phyloP scores from a whole-genome alignment of 129 eudicot genomes.

The Flaveria linearis region DNA sequence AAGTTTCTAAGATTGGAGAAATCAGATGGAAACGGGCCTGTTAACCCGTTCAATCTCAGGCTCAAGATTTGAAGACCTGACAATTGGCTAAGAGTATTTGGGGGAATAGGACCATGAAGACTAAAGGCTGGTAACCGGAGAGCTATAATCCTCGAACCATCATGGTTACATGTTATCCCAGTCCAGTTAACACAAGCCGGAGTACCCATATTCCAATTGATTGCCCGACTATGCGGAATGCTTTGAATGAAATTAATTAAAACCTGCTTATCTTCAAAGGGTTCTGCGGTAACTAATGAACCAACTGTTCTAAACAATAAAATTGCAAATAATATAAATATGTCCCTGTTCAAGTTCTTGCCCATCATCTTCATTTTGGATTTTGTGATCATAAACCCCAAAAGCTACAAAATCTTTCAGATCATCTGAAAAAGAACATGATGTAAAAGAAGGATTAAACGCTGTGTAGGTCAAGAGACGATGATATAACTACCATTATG shows the following conservation, averaged over 20 bases:
- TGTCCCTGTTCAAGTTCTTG: constrained; percentile 3
- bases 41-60: constrained; percentile 62
- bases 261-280: constrained; percentile 67
- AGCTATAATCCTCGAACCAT: constrained; percentile 64
- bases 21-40: constrained; percentile 82
- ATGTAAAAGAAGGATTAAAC: not conserved
- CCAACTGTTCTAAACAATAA: constrained; percentile 33
- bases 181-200: constrained; percentile 77
- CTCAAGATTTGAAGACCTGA: constrained; percentile 72
- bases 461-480: constrained; percentile 10
- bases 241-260: constrained; percentile 62
- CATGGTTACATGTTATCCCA: constrained; percentile 82
- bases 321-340: constrained; percentile 40
- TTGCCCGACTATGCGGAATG: constrained; percentile 41
- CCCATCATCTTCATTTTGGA: constrained; percentile 36
- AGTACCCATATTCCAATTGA: constrained; percentile 72
- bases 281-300: constrained; percentile 54
- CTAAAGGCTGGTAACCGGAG: constrained; percentile 75
- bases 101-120: constrained; percentile 62
- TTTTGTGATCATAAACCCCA: constrained; percentile 16
- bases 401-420: not conserved
- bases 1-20: constrained; percentile 59
- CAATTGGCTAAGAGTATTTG: constrained; percentile 64
- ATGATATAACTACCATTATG: constrained; percentile 5
- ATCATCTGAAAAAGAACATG: constrained; percentile 27